phyloP scores from a whole-genome alignment of 1,284 basidiomycete genomes.

The Kwoniella shivajii region DNA sequence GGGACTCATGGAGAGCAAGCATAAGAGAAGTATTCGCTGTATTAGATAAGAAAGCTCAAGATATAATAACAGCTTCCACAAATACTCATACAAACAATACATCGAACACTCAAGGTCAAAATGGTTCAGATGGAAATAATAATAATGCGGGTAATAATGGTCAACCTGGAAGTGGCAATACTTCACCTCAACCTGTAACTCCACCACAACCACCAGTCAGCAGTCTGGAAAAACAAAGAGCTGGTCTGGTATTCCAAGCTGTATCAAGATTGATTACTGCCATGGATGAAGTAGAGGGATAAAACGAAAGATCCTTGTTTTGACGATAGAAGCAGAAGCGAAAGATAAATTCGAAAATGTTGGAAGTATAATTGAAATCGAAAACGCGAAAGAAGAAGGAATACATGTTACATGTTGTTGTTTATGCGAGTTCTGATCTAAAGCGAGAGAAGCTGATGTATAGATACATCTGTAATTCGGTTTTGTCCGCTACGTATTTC shows the following conservation, averaged over 20 bases:
- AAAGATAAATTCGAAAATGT: too few species aligned
- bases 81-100: slow-evolving; percentile 14
- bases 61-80: slow-evolving; percentile 44
- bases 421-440: too few species aligned
- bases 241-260: slow-evolving; percentile 52
- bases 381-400: too few species aligned
- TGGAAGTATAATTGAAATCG: too few species aligned
- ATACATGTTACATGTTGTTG: too few species aligned
- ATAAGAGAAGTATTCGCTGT: slow-evolving; percentile 50
- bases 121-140: neutral
- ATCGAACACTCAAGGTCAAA: neutral
- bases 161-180: neutral
- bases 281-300: slow-evolving; percentile 53
- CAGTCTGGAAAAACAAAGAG: slow-evolving; percentile 49
- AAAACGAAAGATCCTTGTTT: neutral
- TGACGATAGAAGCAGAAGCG: too few species aligned
- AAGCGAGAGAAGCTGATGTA: too few species aligned
- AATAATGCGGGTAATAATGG: neutral
- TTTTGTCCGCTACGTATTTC: too few species aligned
- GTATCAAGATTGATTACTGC: slow-evolving; percentile 49
- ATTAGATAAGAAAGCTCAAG: slow-evolving; percentile 50
- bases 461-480: too few species aligned
- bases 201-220: slow-evolving; percentile 3
- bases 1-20: slow-evolving; percentile 53
- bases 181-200: neutral